Base-by-base conservation (phyloP, 2,329 filamentous ascomycete genomes). In the Delphinella strobiligena region DNA sequence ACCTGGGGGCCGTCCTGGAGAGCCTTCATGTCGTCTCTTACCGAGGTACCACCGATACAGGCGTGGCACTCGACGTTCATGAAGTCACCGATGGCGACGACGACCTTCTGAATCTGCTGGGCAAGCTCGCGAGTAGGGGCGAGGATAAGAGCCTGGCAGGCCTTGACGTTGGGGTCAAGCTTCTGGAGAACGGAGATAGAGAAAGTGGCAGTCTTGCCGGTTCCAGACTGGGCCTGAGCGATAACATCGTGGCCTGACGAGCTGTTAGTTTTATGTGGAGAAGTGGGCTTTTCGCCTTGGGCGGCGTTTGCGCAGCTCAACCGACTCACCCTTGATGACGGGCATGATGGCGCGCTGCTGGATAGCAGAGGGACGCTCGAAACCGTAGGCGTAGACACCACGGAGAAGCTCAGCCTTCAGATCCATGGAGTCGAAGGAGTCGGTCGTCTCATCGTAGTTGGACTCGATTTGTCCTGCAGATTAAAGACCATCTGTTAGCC, bases 281-380 rank as follows among this genome's bases (percentile, higher is more conserved):
- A 7, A 12, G 22, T 12, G 22, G 22, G 22, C 7, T 7, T 7
- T 27, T n/a, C n/a, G n/a, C n/a, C n/a, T 27, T 27, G 16, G 12
- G 22, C 12, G 5, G 19, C 10, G 39, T 16, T 34, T 37, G 31
- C 36, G 39, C 22, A 22, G 32, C n/a, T n/a, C 4, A n/a, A 32
- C 39, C 41, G 40, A 66, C 81, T 65, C 72, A 91, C 85, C 88
- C 80, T 96, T 95, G 76, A 98, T 96, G 63, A 98, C 91, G 61
- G 91, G 93, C 83, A 96, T 93, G 69, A 98, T 98, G 58, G 91
- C 91, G 63, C 93, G 89, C 82, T 94, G 87, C 82, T 98, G 91
- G 58, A 98, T 98, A 66, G 91, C 89, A 71, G 91, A 98, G 49
- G 91, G 91, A 55, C 91, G 88, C 80, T 98, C 91, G 74, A 98